Base-by-base conservation (phyloP, 75 land plant species). In the Cupressus sempervirens region DNA sequence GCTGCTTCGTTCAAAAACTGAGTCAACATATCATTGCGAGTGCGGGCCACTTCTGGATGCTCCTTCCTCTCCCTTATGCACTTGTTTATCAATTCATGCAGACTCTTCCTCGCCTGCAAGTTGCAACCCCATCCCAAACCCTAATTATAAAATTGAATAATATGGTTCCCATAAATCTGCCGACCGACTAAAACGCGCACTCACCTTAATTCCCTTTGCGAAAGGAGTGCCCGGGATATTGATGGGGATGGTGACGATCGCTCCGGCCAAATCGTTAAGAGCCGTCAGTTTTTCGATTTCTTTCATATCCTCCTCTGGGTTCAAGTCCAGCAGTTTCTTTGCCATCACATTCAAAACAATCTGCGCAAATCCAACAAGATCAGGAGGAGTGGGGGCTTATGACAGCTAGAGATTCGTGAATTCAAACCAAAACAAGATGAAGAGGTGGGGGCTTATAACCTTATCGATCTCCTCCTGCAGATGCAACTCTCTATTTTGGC, bases 71-170 rank as follows among this genome's bases (percentile, higher is more conserved):
- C 92, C 16, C 76, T 76, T 74, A 93, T 84, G 89, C 91, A 72
- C 65, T 52, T 81, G 83, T 90, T 91, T 83, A 93, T 86, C 91
- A 88, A 88, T 46, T 76, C 82, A 89, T 91, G 91, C 76, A 89
- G 91, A 65, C 83, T 90, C 75, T 90, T 90, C 77, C 92, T 85
- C 18, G 92, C 92, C 94, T 93, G 89, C 87, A 76, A 70, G 1
- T 6, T 12, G 34, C 26, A 36, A 14, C 6, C 1, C 3, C 4
- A 67, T 67, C 29, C 7, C 9, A 20, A 23, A 67, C n/a, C n/a
- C n/a, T n/a, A n/a, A n/a, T n/a, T n/a, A n/a, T n/a, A n/a, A 67
- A 67, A 67, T 4, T 23, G 4, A 10, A 6, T 5, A 23, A 23
- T 4, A 7, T 23, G 29, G 7, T 67, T 67, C n/a, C 10, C 7